Conservation (phyloP, 352 stramenopile species). For the Phytophthora cryptogea region DNA sequence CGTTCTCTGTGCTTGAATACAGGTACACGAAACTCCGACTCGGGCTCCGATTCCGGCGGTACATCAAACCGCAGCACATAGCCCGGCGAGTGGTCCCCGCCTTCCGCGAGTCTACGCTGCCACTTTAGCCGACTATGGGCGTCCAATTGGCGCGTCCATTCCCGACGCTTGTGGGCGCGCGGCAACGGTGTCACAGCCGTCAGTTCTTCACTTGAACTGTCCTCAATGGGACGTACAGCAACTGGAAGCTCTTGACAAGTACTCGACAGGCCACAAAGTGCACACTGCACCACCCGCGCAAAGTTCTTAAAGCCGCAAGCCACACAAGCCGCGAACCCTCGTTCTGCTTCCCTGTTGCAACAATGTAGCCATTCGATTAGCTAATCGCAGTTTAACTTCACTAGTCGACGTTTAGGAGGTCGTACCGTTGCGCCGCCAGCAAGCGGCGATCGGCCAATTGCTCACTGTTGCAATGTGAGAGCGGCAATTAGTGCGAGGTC, state of each 20-base stretch:
- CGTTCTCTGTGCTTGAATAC: constrained; percentile 18
- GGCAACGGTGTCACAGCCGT: constrained; percentile 8
- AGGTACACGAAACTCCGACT: constrained; percentile 13
- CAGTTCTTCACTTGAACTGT: background rate
- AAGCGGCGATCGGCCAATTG: constrained; percentile 29
- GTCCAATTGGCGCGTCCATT: constrained; percentile 56
- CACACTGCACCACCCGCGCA: constrained; percentile 36
- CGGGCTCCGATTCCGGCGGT: constrained; percentile 32
- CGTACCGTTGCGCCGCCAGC: constrained; percentile 27
- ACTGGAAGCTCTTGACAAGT: constrained; percentile 1
- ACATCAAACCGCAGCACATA: constrained; percentile 43
- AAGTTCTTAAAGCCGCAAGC: constrained; percentile 65
- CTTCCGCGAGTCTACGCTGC: constrained; percentile 34
- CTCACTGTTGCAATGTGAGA: constrained; percentile 29
- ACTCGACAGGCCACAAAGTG: constrained; percentile 40
- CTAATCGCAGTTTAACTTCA: background rate
- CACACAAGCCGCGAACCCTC: constrained; percentile 41
- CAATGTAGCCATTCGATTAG: constrained; percentile 3
- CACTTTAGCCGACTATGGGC: constrained; percentile 41
- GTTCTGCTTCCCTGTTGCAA: constrained; percentile 38
- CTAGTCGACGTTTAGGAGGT: constrained; percentile 5
- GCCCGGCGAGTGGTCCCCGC: constrained; percentile 28
- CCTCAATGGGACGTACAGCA: background rate
- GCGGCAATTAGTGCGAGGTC: constrained; percentile 4
- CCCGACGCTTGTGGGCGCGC: constrained; percentile 37